Evolutionary conservation across 1,284 basidiomycete genomes (phyloP), one percentile per base, ranked within the genome.

Genomic region (Puccinia hordei): DNA sequence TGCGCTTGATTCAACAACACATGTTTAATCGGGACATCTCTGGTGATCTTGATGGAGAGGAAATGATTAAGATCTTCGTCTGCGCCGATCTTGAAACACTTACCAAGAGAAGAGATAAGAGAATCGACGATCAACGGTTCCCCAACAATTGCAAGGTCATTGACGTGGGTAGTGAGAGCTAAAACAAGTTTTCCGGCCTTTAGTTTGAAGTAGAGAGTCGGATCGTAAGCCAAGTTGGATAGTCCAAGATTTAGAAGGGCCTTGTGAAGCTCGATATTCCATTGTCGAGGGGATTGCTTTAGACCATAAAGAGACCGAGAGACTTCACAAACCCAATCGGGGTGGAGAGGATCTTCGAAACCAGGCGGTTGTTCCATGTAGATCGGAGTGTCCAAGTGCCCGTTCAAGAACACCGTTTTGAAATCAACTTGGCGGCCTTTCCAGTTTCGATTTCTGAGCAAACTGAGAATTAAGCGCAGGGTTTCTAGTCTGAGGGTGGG

Each of bases 131-230:
- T 6, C 4, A 12, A 4, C 38, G 38, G 38, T 41, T 41, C 38
- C 6, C 38, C 38, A 12, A 41, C 38, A 12, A 41, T 41, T 6
- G 38, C 38, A 4, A 41, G 38, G 12, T 41, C 38, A 12, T 41
- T 12, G 38, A 41, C 38, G 12, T 41, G 38, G 12, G 38, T 41
- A 12, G 38, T 41, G 38, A 41, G 38, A 41, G 38, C 38, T 6
- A 4, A 4, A 15, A 59, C 30, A 30, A 59, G 55, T 6, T 4
- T n/a, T 4, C 55, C 55, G 4, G 30, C 8, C 9, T 66, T 9
- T 3, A 66, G 63, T 66, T 66, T 66, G 24, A 66, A 66, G 63
- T 66, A 66, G 19, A 66, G 30, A 9, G 63, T 66, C 9, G 63
- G 63, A 33, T 66, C 63, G 33, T 27, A 66, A 8, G 8, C 6